A percentile compares a stretch with the other conserved stretches of the same genome.
These are phyloP conservation scores for Talaromyces adpressus DNA, from an alignment of 495 filamentous ascomycete species.

Conservation along the genomic window DNA sequence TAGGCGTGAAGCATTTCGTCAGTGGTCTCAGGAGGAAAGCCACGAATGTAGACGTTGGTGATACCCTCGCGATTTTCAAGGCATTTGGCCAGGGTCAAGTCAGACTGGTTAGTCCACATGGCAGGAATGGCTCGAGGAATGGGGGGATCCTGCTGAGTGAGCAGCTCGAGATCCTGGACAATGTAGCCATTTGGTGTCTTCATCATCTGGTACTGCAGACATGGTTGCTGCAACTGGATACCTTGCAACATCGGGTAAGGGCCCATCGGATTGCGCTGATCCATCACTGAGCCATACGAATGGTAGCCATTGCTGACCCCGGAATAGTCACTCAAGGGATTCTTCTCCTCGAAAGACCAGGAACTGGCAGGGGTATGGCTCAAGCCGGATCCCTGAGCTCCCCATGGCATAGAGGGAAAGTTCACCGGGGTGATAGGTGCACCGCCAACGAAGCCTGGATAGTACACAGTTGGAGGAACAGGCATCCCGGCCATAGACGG, in stretches of 20 bases:
- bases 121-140: conserved; percentile 90
- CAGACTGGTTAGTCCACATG: conserved; percentile 65
- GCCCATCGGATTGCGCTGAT: conserved; percentile 16
- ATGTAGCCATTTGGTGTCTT: conserved; percentile 45
- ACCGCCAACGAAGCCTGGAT: conserved; percentile 12
- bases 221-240: conserved; percentile 16
- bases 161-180: conserved; percentile 58
- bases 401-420: conserved; percentile 10
- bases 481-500: conserved; percentile 6
- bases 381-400: conserved; percentile 17
- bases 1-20: conserved; percentile 82
- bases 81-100: conserved; percentile 77
- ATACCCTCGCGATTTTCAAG: conserved; percentile 80
- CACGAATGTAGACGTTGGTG: conserved; percentile 96
- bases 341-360: conserved; percentile 14
- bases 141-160: conserved; percentile 66
- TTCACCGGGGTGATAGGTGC: conserved; percentile 17
- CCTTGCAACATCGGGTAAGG: conserved; percentile 17
- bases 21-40: conserved; percentile 87
- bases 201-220: conserved; percentile 35
- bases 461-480: conserved; percentile 5
- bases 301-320: conserved; percentile 16
- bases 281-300: conserved; percentile 14
- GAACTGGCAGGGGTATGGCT: conserved; percentile 2
- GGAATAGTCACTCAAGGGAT: conserved; percentile 5